Percentiles rank a stretch among this genome's conserved stretches.
Conservation (phyloP, 257 asterid species). For the Euphrasia confusa region DNA sequence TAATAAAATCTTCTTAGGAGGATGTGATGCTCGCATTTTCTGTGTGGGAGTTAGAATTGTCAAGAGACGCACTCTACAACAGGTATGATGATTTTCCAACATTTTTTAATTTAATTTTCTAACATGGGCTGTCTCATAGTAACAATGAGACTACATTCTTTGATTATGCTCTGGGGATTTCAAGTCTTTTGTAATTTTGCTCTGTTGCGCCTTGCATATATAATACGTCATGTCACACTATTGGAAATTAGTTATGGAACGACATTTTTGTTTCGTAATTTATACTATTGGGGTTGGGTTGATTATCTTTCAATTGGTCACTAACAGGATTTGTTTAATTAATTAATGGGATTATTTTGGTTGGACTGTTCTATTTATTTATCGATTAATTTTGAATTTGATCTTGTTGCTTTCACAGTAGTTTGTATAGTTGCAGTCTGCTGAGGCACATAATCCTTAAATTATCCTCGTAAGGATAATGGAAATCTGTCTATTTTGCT, state of each 20-base stretch:
- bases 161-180: not conserved
- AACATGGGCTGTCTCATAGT: slow-evolving; percentile 6
- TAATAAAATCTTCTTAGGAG: slow-evolving; percentile 76
- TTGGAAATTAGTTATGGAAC: not conserved
- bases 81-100: slow-evolving; percentile 42
- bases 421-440: slow-evolving; percentile 25
- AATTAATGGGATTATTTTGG: not conserved
- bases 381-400: not conserved
- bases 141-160: not conserved
- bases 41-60: slow-evolving; percentile 93
- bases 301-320: no score
- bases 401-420: slow-evolving; percentile 12
- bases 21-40: slow-evolving; percentile 86
- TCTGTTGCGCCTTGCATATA: slow-evolving; percentile 2
- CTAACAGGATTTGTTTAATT: not conserved
- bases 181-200: not conserved
- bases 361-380: slow-evolving; percentile 2
- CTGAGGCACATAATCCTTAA: slow-evolving; percentile 21
- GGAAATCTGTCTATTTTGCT: slow-evolving; percentile 20
- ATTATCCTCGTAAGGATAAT: slow-evolving; percentile 7
- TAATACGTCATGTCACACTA: not conserved
- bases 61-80: slow-evolving; percentile 77
- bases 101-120: slow-evolving; percentile 11
- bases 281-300: not conserved
- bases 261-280: not conserved